Percentiles rank a stretch among this genome's conserved stretches.
phyloP scores from a whole-genome alignment of 1,284 basidiomycete species.

The Microbotryum scabiosae region DNA sequence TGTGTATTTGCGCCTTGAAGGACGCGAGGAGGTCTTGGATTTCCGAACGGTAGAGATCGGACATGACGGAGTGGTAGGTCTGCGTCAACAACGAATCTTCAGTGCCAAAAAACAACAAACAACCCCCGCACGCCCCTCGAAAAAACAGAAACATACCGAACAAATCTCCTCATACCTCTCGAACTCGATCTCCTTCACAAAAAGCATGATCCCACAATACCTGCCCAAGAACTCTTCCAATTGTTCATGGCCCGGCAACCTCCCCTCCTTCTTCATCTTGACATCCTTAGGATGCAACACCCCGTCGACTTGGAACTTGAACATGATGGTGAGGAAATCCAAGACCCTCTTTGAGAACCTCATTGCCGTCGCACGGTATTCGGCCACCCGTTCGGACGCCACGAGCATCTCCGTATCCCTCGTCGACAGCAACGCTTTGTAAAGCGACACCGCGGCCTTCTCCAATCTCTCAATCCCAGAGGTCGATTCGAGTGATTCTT shows the following conservation, averaged over 20 bases:
- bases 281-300: slow-evolving; percentile 46
- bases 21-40: slow-evolving; percentile 61
- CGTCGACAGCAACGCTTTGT: slow-evolving; percentile 89
- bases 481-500: slow-evolving; percentile 72
- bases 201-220: slow-evolving; percentile 84
- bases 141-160: slow-evolving; percentile 55
- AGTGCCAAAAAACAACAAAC: too few relatives aligned
- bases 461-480: slow-evolving; percentile 71
- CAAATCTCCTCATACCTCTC: slow-evolving; percentile 72
- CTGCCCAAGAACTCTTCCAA: slow-evolving; percentile 75
- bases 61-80: slow-evolving; percentile 79
- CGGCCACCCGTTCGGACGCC: slow-evolving; percentile 72
- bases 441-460: slow-evolving; percentile 74
- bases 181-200: slow-evolving; percentile 92
- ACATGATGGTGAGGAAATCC: slow-evolving; percentile 83
- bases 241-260: slow-evolving; percentile 51
- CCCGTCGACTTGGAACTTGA: slow-evolving; percentile 69
- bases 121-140: not conserved
- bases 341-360: slow-evolving; percentile 87
- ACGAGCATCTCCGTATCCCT: slow-evolving; percentile 90
- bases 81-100: slow-evolving; percentile 36
- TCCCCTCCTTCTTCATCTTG: slow-evolving; percentile 20
- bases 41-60: slow-evolving; percentile 68
- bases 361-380: slow-evolving; percentile 75
- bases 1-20: slow-evolving; percentile 57